Base-by-base conservation (phyloP, 1,139 yeast species). In the Williopsis jadinii region DNA sequence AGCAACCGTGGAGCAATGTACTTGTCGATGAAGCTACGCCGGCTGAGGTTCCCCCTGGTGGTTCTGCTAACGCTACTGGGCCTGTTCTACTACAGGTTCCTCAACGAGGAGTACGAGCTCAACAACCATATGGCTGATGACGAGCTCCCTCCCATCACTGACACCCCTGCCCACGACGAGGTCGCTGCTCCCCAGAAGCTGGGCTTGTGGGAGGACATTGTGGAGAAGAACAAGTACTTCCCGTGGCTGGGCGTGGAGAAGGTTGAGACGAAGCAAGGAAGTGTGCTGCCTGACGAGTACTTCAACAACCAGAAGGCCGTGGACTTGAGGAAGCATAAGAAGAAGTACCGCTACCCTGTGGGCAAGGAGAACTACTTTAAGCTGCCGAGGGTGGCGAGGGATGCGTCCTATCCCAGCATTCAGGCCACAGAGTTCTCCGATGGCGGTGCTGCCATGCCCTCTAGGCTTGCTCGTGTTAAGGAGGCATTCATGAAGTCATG, bases 401-500 rank as follows among this genome's bases (percentile, higher is more conserved):
- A 41, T 1, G 40, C 39, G 2, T 41, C 44, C 11, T 56, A 61
- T 35, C 61, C 63, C 2, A 41, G 39, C 11, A 45, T 66, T 15
- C 71, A 66, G 41, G 50, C 64, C 1, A 41, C 38, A 2, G 39
- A 41, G 13, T 58, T 54, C 42, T 44, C 37, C 29, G 56, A 64
- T 48, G 59, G 57, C 40, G 60, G 62, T 3, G n/a, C 47, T 30
- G 51, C 53, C 39, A 54, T 47, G 68, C 44, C 51, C 8, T 49
- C 44, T 6, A 73, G 74, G 34, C 71, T 75, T 41, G 55, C 59
- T 3, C 67, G 67, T 47, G 78, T 82, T 28, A 66, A 62, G 48
- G 60, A 63, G 19, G 83, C 73, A 6, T 77, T 81, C 56, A 54
- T 66, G 51, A 71, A 67, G 34, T 73, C 82, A 9, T 81, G 86